A percentile compares a stretch with the other conserved stretches of the same genome.
Evolutionary conservation across 2,329 filamentous ascomycete species (phyloP).

Genomic region (Talaromyces albobiverticillius): DNA sequence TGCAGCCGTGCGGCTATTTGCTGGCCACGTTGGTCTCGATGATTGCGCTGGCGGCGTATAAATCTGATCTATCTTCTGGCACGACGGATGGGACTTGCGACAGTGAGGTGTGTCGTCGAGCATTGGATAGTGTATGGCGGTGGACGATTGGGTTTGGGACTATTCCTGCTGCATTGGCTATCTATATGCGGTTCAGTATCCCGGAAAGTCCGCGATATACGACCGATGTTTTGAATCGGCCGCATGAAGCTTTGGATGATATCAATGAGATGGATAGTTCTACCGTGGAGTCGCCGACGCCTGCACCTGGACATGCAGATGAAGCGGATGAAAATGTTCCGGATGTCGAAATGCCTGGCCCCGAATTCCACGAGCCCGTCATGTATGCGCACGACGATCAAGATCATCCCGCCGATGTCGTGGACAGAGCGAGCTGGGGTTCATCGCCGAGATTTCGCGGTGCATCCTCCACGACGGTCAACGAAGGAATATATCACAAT

Average conservation of each 20-base stretch:
- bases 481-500: not conserved
- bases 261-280: conserved; percentile 9
- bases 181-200: conserved; percentile 62
- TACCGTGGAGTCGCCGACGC: not conserved
- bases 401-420: not conserved
- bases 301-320: not conserved
- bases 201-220: conserved; percentile 63
- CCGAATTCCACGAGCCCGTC: not conserved
- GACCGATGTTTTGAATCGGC: conserved; percentile 49
- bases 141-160: conserved; percentile 62
- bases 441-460: not conserved
- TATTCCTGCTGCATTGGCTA: conserved; percentile 59
- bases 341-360: conserved; percentile 2
- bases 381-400: not conserved
- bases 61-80: conserved; percentile 48
- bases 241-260: conserved; percentile 10
- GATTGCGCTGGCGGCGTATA: conserved; percentile 69
- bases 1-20: conserved; percentile 79
- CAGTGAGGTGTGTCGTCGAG: conserved; percentile 36
- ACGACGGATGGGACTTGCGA: conserved; percentile 49
- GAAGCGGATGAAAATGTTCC: not conserved
- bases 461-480: not conserved
- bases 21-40: conserved; percentile 70
- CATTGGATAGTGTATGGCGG: conserved; percentile 59
- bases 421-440: not conserved